phyloP scores from a whole-genome alignment of 257 asterid genomes.

The Solanum arcanum region DNA sequence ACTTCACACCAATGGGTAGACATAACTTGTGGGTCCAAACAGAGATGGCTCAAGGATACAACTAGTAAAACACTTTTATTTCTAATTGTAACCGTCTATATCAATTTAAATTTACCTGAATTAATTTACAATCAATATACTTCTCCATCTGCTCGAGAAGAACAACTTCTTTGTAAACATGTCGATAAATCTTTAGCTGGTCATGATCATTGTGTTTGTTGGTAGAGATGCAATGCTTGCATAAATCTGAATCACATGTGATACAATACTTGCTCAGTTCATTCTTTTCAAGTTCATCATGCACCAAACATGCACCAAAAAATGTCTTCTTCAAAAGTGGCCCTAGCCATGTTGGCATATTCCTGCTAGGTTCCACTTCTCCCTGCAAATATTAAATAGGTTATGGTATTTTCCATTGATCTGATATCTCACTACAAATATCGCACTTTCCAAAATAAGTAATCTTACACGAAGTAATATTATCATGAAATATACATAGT shows the following conservation, averaged over 20 bases:
- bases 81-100: background rate
- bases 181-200: constrained; percentile 9
- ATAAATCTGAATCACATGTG: constrained; percentile 14
- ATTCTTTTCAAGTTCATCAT: constrained; percentile 12
- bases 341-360: constrained; percentile 18
- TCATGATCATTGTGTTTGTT: constrained; percentile 14
- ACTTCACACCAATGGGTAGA: background rate
- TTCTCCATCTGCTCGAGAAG: constrained; percentile 7
- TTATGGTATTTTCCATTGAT: background rate
- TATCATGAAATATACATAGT: no score
- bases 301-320: constrained; percentile 23
- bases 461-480: no score
- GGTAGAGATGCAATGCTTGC: constrained; percentile 15
- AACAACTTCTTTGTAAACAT: constrained; percentile 17
- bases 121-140: constrained; percentile 10
- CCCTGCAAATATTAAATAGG: background rate
- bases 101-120: constrained; percentile 3
- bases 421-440: background rate
- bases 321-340: constrained; percentile 11
- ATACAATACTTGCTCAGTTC: constrained; percentile 29
- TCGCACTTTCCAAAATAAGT: background rate
- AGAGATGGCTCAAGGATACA: background rate
- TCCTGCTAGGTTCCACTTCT: background rate
- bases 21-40: background rate
- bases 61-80: background rate